phyloP scores from a whole-genome alignment of 2,329 filamentous ascomycete genomes.

The Triangularia verruculosa region DNA sequence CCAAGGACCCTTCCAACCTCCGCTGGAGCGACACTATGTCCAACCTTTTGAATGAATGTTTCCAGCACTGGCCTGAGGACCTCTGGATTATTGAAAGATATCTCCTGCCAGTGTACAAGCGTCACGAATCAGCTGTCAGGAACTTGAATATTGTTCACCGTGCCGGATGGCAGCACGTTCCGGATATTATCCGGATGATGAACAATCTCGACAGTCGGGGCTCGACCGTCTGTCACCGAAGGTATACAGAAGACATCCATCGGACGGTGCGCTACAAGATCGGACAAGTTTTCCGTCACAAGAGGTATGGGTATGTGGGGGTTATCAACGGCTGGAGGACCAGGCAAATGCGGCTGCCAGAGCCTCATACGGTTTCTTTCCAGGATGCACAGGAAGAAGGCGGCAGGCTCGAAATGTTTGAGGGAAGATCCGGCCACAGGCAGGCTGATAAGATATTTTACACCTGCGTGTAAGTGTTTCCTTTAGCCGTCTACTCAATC shows the following conservation, averaged over 20 bases:
- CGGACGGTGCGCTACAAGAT: slow-evolving; percentile 60
- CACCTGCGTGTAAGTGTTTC: slow-evolving; percentile 71
- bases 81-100: slow-evolving; percentile 67
- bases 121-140: slow-evolving; percentile 31
- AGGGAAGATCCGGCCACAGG: slow-evolving; percentile 38
- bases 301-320: slow-evolving; percentile 73
- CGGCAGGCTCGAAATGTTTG: not conserved
- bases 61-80: slow-evolving; percentile 67
- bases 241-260: slow-evolving; percentile 36
- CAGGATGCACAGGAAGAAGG: not conserved
- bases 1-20: slow-evolving; percentile 45
- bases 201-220: slow-evolving; percentile 43
- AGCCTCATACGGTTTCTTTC: not conserved
- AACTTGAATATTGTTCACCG: slow-evolving; percentile 27
- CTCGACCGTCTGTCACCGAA: slow-evolving; percentile 34
- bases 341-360: not conserved
- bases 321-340: slow-evolving; percentile 79
- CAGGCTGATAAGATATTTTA: slow-evolving; percentile 66
- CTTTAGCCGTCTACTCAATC: not conserved
- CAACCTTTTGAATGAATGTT: slow-evolving; percentile 58
- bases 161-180: slow-evolving; percentile 35
- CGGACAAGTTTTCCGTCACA: slow-evolving; percentile 82
- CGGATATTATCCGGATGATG: slow-evolving; percentile 40
- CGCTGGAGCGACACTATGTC: slow-evolving; percentile 59
- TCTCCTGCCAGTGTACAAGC: slow-evolving; percentile 60